These are phyloP conservation scores for Candida tallmaniae DNA, from an alignment of 805 yeast species.

Conservation along the genomic window DNA sequence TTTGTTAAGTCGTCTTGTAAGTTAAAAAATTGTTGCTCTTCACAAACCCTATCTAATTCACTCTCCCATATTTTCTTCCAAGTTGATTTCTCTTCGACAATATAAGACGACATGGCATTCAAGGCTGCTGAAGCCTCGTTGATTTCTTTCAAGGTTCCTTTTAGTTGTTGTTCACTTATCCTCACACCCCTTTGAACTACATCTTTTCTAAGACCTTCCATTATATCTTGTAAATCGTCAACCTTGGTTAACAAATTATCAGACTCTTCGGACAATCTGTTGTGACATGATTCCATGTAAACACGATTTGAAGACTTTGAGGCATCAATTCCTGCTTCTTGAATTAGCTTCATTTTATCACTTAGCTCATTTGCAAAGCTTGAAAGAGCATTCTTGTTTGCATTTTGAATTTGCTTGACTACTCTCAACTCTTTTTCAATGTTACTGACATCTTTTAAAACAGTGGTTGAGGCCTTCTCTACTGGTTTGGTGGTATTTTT, in stretches of 20 bases:
- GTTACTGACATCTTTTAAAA: conserved; percentile 6
- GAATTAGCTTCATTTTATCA: conserved; percentile 47
- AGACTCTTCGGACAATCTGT: conserved; percentile 68
- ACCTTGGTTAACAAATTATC: conserved; percentile 71
- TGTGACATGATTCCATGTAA: conserved; percentile 75
- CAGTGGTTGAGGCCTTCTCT: not conserved
- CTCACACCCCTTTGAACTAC: conserved; percentile 89
- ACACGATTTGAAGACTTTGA: conserved; percentile 38
- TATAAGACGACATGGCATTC: conserved; percentile 52
- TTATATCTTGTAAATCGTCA: conserved; percentile 87
- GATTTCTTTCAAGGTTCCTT: conserved; percentile 61
- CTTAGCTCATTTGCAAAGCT: conserved; percentile 41
- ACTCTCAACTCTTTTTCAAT: conserved; percentile 54
- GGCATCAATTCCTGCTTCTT: conserved; percentile 39
- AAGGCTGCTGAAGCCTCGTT: conserved; percentile 51
- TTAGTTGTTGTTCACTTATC: conserved; percentile 70
- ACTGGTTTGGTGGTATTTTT: not conserved
- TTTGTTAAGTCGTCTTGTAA: conserved; percentile 81
- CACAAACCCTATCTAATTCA: conserved; percentile 84
- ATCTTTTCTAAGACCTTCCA: conserved; percentile 85
- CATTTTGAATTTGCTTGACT: conserved; percentile 51
- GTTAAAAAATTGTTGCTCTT: conserved; percentile 89
- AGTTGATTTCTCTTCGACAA: conserved; percentile 66
- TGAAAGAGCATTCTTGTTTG: conserved; percentile 40
- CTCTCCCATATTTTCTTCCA: conserved; percentile 94